These are phyloP conservation scores for Biscogniauxia marginata DNA, from an alignment of 2,329 filamentous ascomycete species.

Conservation along the genomic window DNA sequence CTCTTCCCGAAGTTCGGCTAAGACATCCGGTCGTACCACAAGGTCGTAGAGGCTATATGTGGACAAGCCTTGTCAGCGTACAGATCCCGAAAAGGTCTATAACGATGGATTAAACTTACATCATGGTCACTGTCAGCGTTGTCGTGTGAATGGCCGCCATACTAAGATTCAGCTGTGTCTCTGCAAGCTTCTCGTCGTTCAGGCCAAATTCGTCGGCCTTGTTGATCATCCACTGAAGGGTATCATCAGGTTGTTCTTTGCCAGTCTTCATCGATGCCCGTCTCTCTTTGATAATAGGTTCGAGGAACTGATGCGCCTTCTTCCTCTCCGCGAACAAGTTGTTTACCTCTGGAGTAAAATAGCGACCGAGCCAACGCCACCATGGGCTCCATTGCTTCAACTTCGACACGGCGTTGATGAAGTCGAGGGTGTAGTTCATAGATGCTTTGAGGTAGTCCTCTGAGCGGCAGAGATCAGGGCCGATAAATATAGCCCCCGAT, in stretches of 20 bases:
- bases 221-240: constrained; percentile 47
- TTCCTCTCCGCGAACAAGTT: constrained; percentile 31
- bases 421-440: constrained; percentile 47
- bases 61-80: neutral
- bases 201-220: constrained; percentile 30
- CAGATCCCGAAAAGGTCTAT: neutral
- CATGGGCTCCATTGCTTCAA: constrained; percentile 26
- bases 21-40: constrained; percentile 44
- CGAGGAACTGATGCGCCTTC: constrained; percentile 36
- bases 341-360: constrained; percentile 35
- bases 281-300: constrained; percentile 30
- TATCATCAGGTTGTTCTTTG: constrained; percentile 39
- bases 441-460: constrained; percentile 45
- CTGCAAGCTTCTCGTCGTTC: constrained; percentile 35
- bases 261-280: constrained; percentile 20
- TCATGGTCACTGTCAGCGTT: constrained; percentile 40
- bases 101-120: constrained; percentile 25
- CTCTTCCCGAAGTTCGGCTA: constrained; percentile 51
- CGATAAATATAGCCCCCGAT: constrained; percentile 48
- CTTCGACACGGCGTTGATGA: constrained; percentile 35
- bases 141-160: constrained; percentile 53
- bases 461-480: constrained; percentile 43
- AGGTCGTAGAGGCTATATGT: constrained; percentile 48
- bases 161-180: constrained; percentile 41
- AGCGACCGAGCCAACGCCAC: constrained; percentile 34